These are phyloP conservation scores for Amauroascus verrucosus DNA, from an alignment of 2,329 filamentous ascomycete genomes.

Conservation along the genomic window DNA sequence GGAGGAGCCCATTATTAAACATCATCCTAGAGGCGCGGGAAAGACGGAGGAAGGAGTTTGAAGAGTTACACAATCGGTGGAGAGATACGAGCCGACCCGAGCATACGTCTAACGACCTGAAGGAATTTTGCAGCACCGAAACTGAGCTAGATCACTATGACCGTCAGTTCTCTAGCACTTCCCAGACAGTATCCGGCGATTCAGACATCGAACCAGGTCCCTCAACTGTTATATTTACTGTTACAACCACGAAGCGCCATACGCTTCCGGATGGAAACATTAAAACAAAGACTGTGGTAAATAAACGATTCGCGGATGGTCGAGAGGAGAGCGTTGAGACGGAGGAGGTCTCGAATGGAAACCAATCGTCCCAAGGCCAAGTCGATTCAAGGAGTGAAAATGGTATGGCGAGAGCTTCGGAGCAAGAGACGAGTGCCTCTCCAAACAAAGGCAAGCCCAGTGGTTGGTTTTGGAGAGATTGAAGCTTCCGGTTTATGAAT, in stretches of 20 bases:
- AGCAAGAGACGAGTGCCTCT: not conserved
- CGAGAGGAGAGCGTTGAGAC: slow-evolving; percentile 50
- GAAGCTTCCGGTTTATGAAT: slow-evolving; percentile 2
- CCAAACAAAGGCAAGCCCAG: slow-evolving; percentile 1
- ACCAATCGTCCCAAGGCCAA: not conserved
- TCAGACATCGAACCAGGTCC: not conserved
- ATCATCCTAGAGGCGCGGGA: slow-evolving; percentile 28
- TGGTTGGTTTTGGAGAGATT: slow-evolving; percentile 35
- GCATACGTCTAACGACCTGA: slow-evolving; percentile 11
- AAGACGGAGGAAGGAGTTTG: slow-evolving; percentile 19
- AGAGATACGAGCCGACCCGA: slow-evolving; percentile 12
- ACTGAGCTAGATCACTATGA: slow-evolving; percentile 13
- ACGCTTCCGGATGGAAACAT: slow-evolving; percentile 48
- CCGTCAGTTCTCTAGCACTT: not conserved
- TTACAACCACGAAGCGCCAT: slow-evolving; percentile 48
- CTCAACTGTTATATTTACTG: slow-evolving; percentile 41
- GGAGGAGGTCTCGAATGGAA: slow-evolving; percentile 9
- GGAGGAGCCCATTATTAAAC: slow-evolving; percentile 29
- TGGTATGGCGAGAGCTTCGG: not conserved
- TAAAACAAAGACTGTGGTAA: slow-evolving; percentile 48
- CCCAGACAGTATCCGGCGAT: not conserved
- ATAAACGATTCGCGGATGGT: slow-evolving; percentile 51
- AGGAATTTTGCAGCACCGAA: not conserved
- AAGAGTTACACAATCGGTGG: slow-evolving; percentile 14
- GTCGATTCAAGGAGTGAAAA: not conserved